A percentile compares a stretch with the other conserved stretches of the same genome.
These are phyloP conservation scores for Colletotrichum magnum DNA, from an alignment of 2,329 filamentous ascomycete species.

Conservation along the genomic window DNA sequence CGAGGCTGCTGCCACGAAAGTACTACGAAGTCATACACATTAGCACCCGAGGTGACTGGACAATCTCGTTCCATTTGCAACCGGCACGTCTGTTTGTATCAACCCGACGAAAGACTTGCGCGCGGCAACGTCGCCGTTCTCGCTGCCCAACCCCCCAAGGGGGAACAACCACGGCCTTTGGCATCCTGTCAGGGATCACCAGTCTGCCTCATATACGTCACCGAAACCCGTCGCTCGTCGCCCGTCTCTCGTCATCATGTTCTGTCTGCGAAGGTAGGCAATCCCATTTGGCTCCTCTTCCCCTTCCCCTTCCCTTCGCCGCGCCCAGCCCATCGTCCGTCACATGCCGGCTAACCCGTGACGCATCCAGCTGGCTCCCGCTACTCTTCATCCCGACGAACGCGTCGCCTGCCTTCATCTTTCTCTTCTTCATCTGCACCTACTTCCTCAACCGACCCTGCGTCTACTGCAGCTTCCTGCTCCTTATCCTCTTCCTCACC, in stretches of 20 bases:
- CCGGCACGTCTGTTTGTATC: too few relatives aligned
- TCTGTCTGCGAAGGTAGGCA: conserved; percentile 72
- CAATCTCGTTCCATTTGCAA: too few relatives aligned
- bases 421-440: conserved; percentile 91
- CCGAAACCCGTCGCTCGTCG: not conserved
- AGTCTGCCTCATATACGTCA: conserved; percentile 18
- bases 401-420: conserved; percentile 86
- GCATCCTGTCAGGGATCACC: conserved; percentile 11
- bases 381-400: conserved; percentile 91
- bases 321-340: conserved; percentile 1
- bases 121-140: too few relatives aligned
- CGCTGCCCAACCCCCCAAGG: too few relatives aligned
- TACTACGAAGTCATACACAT: too few relatives aligned
- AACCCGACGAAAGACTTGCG: too few relatives aligned
- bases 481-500: conserved; percentile 93
- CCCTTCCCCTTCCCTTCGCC: conserved; percentile 13
- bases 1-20: too few relatives aligned
- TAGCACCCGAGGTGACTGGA: too few relatives aligned
- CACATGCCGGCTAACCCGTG: conserved; percentile 31
- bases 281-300: not conserved
- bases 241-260: conserved; percentile 59
- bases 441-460: conserved; percentile 98
- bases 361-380: conserved; percentile 78
- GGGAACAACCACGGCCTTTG: too few relatives aligned
- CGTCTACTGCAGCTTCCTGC: conserved; percentile 96